Evolutionary conservation across 345 rosid genomes (phyloP).

Genomic region (Hirschfeldia incana): DNA sequence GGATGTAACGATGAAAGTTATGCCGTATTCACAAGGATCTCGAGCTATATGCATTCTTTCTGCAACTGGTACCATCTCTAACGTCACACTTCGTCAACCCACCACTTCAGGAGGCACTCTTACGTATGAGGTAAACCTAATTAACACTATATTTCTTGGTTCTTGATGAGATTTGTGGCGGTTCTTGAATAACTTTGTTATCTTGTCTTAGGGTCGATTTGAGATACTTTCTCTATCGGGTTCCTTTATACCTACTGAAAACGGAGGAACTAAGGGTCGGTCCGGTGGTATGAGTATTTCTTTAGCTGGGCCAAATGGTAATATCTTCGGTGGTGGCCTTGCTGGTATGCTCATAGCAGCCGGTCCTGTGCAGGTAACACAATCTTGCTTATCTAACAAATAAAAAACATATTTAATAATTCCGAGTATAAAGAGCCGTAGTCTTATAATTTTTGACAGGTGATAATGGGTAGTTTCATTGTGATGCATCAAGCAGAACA

Average conservation of each 20-base stretch:
- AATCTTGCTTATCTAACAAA: background rate
- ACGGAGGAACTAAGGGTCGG: constrained; percentile 73
- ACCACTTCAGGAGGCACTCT: constrained; percentile 85
- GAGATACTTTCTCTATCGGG: constrained; percentile 94
- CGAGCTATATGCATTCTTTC: constrained; percentile 91
- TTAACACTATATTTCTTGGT: background rate
- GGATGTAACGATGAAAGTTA: constrained; percentile 95
- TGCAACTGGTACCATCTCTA: constrained; percentile 84
- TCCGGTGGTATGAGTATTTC: constrained; percentile 97
- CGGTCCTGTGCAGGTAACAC: constrained; percentile 79
- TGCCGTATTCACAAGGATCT: constrained; percentile 83
- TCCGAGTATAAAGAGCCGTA: background rate
- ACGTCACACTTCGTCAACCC: constrained; percentile 90
- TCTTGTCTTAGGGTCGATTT: constrained; percentile 69
- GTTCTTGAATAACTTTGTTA: background rate
- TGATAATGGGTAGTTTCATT: constrained; percentile 74
- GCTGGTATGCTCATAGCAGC: constrained; percentile 91
- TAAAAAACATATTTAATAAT: background rate
- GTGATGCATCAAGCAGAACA: constrained; percentile 75
- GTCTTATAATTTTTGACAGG: background rate
- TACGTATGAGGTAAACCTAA: constrained; percentile 76
- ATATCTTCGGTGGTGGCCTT: constrained; percentile 86
- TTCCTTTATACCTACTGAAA: constrained; percentile 70
- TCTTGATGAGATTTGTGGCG: background rate
- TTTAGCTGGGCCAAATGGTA: constrained; percentile 87